Percentiles rank a stretch among this genome's conserved stretches.
These are phyloP conservation scores for Millerozyma miso DNA, from an alignment of 805 yeast genomes.

Conservation along the genomic window DNA sequence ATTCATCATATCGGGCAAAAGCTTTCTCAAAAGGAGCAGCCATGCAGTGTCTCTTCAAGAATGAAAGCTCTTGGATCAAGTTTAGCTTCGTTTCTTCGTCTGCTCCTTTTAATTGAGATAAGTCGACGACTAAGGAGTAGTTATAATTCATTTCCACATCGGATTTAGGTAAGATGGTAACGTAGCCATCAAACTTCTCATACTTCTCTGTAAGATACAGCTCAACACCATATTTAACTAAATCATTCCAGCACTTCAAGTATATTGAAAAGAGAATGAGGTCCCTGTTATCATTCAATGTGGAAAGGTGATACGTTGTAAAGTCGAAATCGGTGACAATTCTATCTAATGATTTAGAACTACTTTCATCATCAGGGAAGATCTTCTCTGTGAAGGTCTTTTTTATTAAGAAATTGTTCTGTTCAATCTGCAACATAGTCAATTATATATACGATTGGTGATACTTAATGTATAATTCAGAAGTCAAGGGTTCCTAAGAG, in stretches of 20 bases:
- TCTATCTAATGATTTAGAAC: constrained; percentile 61
- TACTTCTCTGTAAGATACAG: constrained; percentile 51
- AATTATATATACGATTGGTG: neutral
- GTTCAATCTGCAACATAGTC: constrained; percentile 79
- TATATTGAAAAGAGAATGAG: constrained; percentile 62
- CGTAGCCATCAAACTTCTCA: constrained; percentile 26
- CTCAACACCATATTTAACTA: constrained; percentile 61
- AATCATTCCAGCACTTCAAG: constrained; percentile 74
- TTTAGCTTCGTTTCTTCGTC: constrained; percentile 46
- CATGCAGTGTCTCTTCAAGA: constrained; percentile 79
- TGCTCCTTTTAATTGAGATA: constrained; percentile 30
- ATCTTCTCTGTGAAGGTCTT: constrained; percentile 75
- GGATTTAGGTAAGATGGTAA: constrained; percentile 23
- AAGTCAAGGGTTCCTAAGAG: neutral
- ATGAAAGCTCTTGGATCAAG: constrained; percentile 61
- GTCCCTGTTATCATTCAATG: constrained; percentile 66
- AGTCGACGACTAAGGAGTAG: constrained; percentile 68
- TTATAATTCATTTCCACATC: constrained; percentile 77
- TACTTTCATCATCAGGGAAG: constrained; percentile 38
- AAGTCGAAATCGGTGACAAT: constrained; percentile 93
- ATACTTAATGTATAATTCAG: too few relatives aligned
- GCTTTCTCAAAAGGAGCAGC: constrained; percentile 93
- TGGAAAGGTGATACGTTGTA: constrained; percentile 89
- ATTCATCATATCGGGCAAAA: constrained; percentile 68
- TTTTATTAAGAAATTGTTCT: constrained; percentile 76